Percentiles rank a stretch among this genome's conserved stretches.
phyloP scores from a whole-genome alignment of 1,284 basidiomycete genomes.

The Fomes fomentarius region DNA sequence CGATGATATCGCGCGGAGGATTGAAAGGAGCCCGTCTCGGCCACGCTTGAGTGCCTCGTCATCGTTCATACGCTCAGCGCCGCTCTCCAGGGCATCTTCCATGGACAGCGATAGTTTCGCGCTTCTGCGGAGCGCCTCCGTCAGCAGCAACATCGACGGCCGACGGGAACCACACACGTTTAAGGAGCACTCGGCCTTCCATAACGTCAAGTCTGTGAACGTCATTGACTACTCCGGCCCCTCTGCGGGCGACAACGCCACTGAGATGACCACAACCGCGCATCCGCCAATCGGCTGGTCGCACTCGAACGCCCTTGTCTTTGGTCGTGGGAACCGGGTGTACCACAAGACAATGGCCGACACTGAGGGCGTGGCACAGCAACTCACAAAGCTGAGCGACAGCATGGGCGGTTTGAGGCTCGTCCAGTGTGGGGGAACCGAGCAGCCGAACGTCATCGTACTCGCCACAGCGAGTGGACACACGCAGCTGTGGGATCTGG shows the following conservation, averaged over 20 bases:
- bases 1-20: neutral
- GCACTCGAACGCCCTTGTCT: conserved; percentile 45
- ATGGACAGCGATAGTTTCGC: conserved; percentile 17
- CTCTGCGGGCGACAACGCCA: conserved; percentile 8
- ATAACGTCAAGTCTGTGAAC: conserved; percentile 21
- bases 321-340: conserved; percentile 54
- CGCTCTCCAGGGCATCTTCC: conserved; percentile 19
- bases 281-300: conserved; percentile 47
- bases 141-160: conserved; percentile 3
- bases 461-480: conserved; percentile 50
- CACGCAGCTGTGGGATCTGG: conserved; percentile 56
- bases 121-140: conserved; percentile 18
- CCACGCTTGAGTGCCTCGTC: conserved; percentile 13
- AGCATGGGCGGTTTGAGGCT: conserved; percentile 47
- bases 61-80: conserved; percentile 14
- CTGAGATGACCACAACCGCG: conserved; percentile 14
- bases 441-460: conserved; percentile 45
- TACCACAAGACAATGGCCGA: conserved; percentile 51
- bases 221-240: conserved; percentile 22
- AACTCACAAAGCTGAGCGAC: conserved; percentile 53
- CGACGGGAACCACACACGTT: conserved; percentile 15
- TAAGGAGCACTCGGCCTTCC: conserved; percentile 18
- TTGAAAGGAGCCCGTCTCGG: neutral
- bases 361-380: conserved; percentile 50
- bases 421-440: conserved; percentile 44